Conservation (phyloP, 148 eudicot species). For the Spergularia bocconei region DNA sequence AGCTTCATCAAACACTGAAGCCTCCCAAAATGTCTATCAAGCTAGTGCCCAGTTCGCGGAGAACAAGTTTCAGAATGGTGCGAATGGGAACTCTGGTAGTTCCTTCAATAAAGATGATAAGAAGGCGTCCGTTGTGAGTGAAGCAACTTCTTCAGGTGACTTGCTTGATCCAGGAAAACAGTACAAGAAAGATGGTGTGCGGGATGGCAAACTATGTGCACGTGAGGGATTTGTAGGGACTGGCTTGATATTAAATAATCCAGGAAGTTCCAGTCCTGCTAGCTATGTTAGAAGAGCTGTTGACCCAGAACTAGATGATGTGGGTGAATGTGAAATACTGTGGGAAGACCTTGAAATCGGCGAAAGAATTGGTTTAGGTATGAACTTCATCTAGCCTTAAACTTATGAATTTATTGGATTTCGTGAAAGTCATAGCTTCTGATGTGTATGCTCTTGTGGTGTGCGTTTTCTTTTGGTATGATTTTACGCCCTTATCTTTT, state of each 20-base stretch:
- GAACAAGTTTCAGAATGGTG: slow-evolving; percentile 24
- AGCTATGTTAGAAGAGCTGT: slow-evolving; percentile 32
- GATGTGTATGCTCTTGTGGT: slow-evolving; percentile 10
- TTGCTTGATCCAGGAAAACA: slow-evolving; percentile 31
- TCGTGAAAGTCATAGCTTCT: slow-evolving; percentile 1
- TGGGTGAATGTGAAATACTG: slow-evolving; percentile 86
- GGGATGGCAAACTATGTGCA: slow-evolving; percentile 34
- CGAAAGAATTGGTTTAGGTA: slow-evolving; percentile 98
- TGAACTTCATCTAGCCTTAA: slow-evolving; percentile 10
- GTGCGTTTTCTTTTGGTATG: slow-evolving; percentile 9
- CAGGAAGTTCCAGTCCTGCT: slow-evolving; percentile 38
- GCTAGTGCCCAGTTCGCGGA: slow-evolving; percentile 31
- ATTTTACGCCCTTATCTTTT: neutral
- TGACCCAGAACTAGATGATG: slow-evolving; percentile 84
- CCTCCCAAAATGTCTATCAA: slow-evolving; percentile 35
- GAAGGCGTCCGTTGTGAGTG: slow-evolving; percentile 19
- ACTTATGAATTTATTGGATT: neutral
- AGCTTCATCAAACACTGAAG: slow-evolving; percentile 41
- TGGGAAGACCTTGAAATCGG: slow-evolving; percentile 97
- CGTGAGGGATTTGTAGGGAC: slow-evolving; percentile 38
- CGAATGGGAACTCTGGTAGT: slow-evolving; percentile 23
- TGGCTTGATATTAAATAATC: slow-evolving; percentile 38
- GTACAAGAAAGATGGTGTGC: slow-evolving; percentile 25
- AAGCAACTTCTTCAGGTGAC: slow-evolving; percentile 23
- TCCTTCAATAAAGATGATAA: slow-evolving; percentile 26